phyloP scores from a whole-genome alignment of 208 protist species.

The Leishmania aethiopica region DNA sequence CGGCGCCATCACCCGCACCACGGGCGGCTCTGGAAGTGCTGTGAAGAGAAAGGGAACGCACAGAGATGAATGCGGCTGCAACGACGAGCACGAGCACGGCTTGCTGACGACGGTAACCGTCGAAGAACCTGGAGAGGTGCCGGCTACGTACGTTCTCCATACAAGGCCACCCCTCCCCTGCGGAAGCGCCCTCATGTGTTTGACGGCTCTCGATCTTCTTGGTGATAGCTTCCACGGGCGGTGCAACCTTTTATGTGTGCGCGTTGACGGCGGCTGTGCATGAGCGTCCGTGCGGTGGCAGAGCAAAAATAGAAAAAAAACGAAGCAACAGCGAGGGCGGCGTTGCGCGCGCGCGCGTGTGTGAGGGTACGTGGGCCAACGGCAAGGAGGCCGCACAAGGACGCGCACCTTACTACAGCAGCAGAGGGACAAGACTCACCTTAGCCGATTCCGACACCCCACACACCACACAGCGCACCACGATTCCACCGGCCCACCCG shows the following conservation, averaged over 20 bases:
- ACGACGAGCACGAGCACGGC: background rate
- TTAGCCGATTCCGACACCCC: background rate
- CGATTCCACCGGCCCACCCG: no score
- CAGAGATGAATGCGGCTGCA: background rate
- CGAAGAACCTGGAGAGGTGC: background rate
- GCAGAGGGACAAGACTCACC: background rate
- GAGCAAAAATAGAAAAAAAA: background rate
- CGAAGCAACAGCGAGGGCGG: constrained; percentile 4
- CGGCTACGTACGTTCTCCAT: background rate
- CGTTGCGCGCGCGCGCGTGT: background rate
- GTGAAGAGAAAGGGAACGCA: background rate
- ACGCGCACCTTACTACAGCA: background rate
- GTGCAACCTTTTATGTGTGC: background rate
- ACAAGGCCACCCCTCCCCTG: background rate
- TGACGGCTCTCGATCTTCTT: background rate
- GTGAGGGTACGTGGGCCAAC: background rate
- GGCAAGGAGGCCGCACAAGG: background rate
- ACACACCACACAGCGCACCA: no score
- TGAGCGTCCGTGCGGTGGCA: background rate
- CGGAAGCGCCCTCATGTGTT: background rate
- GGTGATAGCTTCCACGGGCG: background rate
- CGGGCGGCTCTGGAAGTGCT: background rate
- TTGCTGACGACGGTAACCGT: background rate
- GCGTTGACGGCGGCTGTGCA: background rate
- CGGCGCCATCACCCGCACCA: background rate